Evolutionary conservation across 805 yeast genomes (phyloP), one percentile per base, ranked within the genome.

Genomic region (Yarrowia alimentaria): DNA sequence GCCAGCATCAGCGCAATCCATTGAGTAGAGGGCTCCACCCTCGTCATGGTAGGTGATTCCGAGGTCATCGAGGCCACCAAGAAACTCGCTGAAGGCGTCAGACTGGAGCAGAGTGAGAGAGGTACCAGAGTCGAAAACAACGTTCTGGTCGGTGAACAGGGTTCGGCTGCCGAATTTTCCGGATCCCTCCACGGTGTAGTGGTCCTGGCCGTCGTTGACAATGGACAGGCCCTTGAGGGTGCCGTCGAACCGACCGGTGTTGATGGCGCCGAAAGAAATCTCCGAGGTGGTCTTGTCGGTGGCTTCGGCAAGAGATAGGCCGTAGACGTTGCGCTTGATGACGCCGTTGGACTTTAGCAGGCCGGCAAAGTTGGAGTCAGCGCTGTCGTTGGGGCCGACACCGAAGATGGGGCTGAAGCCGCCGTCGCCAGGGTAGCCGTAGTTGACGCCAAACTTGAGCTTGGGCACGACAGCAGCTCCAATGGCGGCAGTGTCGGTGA

Each of bases 211-310:
- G 14, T 11, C 30, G 17, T 24, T 14, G 7, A 4, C n/a, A 13
- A 13, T 5, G n/a, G 43, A n/a, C 14, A 37, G 29, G 30, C 25
- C 25, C 30, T 37, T 30, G 16, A 37, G 30, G 22, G 24, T 8
- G 21, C 43, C 43, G 13, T 16, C 20, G 12, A 37, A 37, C 17
- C 43, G 30, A 18, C 43, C 43, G 1, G 30, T 24, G 43, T 37
- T 37, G 22, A 37, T 24, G 14, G 43, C 30, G 12, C 43, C 43
- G 8, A 37, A 37, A n/a, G 43, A 24, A 21, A 37, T 25, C 30
- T 37, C 43, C 6, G 64, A 51, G 11, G 43, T 5, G n/a, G 43
- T 13, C 30, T 24, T 9, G 43, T 37, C 30, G 1, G n/a, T 17
- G 12, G 30, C 20, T 14, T 37, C 30, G 6, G 30, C 43, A 3